Conservation (phyloP, 495 filamentous ascomycete species). For the Neurospora sp. region DNA sequence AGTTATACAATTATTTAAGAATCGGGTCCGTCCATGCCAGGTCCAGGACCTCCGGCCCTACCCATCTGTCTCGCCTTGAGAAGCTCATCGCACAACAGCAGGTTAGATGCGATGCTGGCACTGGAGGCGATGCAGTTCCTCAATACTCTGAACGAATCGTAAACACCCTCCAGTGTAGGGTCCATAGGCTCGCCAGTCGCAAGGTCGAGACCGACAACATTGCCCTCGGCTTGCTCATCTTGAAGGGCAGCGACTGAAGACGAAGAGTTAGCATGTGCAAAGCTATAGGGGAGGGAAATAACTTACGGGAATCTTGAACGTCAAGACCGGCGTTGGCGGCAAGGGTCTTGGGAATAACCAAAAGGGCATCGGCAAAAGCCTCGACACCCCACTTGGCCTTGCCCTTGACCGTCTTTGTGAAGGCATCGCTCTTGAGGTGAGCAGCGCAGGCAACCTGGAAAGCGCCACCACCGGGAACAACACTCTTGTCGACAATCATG, state of each 20-base stretch:
- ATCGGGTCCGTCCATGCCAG: slow-evolving; percentile 43
- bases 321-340: slow-evolving; percentile 95
- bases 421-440: slow-evolving; percentile 75
- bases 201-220: slow-evolving; percentile 78
- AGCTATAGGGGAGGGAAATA: not conserved
- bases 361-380: slow-evolving; percentile 87
- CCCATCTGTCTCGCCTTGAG: slow-evolving; percentile 96
- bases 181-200: slow-evolving; percentile 88
- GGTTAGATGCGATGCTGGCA: slow-evolving; percentile 88
- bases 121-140: slow-evolving; percentile 89
- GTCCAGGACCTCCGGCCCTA: slow-evolving; percentile 38
- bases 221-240: slow-evolving; percentile 76
- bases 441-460: slow-evolving; percentile 91
- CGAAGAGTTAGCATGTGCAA: slow-evolving; percentile 8
- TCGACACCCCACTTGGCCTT: slow-evolving; percentile 93
- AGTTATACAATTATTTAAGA: slow-evolving; percentile 19
- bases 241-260: slow-evolving; percentile 65
- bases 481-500: slow-evolving; percentile 92
- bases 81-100: slow-evolving; percentile 93
- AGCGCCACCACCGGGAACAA: slow-evolving; percentile 88
- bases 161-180: slow-evolving; percentile 84
- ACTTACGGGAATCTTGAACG: slow-evolving; percentile 82
- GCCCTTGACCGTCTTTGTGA: slow-evolving; percentile 83
- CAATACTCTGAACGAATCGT: slow-evolving; percentile 90
- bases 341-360: slow-evolving; percentile 93